Base-by-base conservation (phyloP, 306 rosid species). In the Parietaria judaica region DNA sequence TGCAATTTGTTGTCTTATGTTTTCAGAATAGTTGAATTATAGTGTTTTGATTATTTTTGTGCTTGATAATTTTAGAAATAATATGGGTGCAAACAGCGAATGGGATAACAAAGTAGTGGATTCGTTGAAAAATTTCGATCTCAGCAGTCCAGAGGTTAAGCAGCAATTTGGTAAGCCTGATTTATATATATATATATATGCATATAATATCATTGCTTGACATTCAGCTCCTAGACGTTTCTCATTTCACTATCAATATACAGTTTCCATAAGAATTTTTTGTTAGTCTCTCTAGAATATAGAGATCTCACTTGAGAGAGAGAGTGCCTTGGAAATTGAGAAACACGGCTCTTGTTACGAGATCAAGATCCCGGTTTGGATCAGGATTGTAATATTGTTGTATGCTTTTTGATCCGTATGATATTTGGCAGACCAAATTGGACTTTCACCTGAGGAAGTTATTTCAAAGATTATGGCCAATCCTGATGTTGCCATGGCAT, bases 401-500 rank as follows among this genome's bases (percentile, higher is more conserved):
- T 62, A 11, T 56, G 16, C 1, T 34, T 35, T 56, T 17, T 10
- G 45, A 63, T 68, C 65, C 46, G 45, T 50, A 49, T 74, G 7
- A 34, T 48, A 58, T 78, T 76, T 65, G 58, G 61, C 88, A 94
- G 99, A 88, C 76, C 97, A 88, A 89, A 86, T 94, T 66, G 99
- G 99, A 74, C 97, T 86, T 55, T 63, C 90, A 63, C 99, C 97
- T 11, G 97, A 94, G 76, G 89, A 94, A 74, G 95, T 86, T 35
- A 81, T 94, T 76, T 89, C 97, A 38, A 94, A 81, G 84, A 94
- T 94, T 63, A 88, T 94, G 97, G 90, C 88, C 63, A 84, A 88
- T 73, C 99, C 99, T 50, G 99, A 94, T 12, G 87, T 94, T 66
- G 96, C 95, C 43, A 64, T 79, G 94, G 99, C 99, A 52, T 94